Evolutionary conservation across 2,329 filamentous ascomycete species (phyloP), one percentile per base, ranked within the genome.

Genomic region (Sporothrix sp.): DNA sequence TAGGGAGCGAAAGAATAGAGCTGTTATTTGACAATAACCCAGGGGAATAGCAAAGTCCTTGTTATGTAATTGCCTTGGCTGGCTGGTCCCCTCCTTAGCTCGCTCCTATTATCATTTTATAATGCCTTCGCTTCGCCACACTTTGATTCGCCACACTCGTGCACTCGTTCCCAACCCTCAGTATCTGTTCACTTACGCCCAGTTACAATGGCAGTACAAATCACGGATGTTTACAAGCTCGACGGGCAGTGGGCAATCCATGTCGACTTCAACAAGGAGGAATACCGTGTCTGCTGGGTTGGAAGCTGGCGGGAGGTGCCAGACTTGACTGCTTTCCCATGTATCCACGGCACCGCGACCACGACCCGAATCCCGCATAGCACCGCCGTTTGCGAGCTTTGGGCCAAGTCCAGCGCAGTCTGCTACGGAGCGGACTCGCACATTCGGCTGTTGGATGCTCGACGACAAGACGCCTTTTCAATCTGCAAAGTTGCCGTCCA

Each of bases 281-380:
- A 43, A 43, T 32, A 43, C 13, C 40, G 40, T 32, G 16, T 43
- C 40, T 32, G 40, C 9, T 43, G 40, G 40, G 25, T 30, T 43
- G 40, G 40, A 21, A 32, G 27, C n/a, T 32, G 25, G 25, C 25
- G 40, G 11, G 16, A 38, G 18, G 18, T 11, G 27, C 40, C 40
- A 16, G 40, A 43, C 40, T 20, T 43, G 40, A 32, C 40, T 16
- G 14, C 40, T 16, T 43, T 43, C 16, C 40, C 40, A 16, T 1
- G 20, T 20, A 11, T 43, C 27, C 14, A 18, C n/a, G 40, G n/a
- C 40, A 28, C 25, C 25, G 11, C n/a, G 16, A 18, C 27, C 27
- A 32, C 27, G 27, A 32, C 40, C n/a, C 40, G 25, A 32, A 32
- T 43, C 9, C 40, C 25, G 14, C 40, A 43, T 30, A 43, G 40